Conservation (phyloP, 2,329 filamentous ascomycete species). For the Fusarium musae region DNA sequence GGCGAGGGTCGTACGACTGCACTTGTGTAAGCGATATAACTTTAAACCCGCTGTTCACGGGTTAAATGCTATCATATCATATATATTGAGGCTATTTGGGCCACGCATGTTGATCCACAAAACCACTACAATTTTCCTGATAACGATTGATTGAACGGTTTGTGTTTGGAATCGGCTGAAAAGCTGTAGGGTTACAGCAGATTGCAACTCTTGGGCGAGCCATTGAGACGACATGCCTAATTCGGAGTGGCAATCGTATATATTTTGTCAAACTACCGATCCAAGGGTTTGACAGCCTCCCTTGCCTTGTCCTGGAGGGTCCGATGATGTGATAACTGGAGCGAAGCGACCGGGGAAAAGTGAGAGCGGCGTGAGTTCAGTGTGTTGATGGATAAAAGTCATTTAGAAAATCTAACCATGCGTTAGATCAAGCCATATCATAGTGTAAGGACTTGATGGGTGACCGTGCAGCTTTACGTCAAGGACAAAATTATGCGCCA, state of each 20-base stretch:
- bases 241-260: slow-evolving; percentile 10
- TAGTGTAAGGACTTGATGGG: background rate
- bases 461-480: background rate
- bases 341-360: background rate
- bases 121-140: background rate
- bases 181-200: slow-evolving; percentile 4
- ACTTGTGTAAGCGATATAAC: background rate
- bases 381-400: background rate
- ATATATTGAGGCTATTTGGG: background rate
- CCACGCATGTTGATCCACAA: background rate
- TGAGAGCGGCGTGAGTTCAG: background rate
- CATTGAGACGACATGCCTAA: slow-evolving; percentile 6
- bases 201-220: background rate
- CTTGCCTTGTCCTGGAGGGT: slow-evolving; percentile 21
- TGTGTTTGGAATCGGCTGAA: slow-evolving; percentile 12
- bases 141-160: background rate
- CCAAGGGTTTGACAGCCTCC: slow-evolving; percentile 30
- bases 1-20: background rate
- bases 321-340: background rate
- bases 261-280: slow-evolving; percentile 20
- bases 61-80: background rate
- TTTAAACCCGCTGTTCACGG: background rate
- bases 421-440: background rate
- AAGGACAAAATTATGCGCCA: background rate
- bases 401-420: background rate